A percentile compares a stretch with the other conserved stretches of the same genome.
Evolutionary conservation across 2,329 filamentous ascomycete species (phyloP).

Genomic region (Hypoxylon rubiginosum): DNA sequence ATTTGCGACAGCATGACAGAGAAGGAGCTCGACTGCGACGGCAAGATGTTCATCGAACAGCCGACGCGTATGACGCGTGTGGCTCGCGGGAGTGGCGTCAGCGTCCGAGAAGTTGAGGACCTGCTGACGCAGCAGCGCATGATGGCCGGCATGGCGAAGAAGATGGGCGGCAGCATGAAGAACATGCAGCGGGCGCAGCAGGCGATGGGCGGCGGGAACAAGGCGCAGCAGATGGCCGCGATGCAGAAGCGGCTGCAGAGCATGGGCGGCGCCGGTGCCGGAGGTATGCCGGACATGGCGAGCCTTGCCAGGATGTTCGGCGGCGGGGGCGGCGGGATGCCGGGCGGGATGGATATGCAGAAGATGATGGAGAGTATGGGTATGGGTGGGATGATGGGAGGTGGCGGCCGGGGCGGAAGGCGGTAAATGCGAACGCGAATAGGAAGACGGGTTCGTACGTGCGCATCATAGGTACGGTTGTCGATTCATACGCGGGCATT

Average conservation of each 20-base stretch:
- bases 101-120: slow-evolving; percentile 93
- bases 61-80: slow-evolving; percentile 93
- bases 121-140: slow-evolving; percentile 97
- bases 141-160: slow-evolving; percentile 99
- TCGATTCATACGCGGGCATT: slow-evolving; percentile 42
- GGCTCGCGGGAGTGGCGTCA: slow-evolving; percentile 89
- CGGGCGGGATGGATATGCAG: slow-evolving; percentile 80
- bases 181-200: slow-evolving; percentile 96
- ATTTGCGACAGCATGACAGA: slow-evolving; percentile 99
- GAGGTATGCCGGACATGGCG: slow-evolving; percentile 83
- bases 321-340: slow-evolving; percentile 77
- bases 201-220: slow-evolving; percentile 90
- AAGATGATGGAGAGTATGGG: slow-evolving; percentile 83
- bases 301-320: slow-evolving; percentile 94
- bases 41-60: slow-evolving; percentile 93
- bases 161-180: slow-evolving; percentile 97
- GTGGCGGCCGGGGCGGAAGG: slow-evolving; percentile 53
- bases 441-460: slow-evolving; percentile 21
- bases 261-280: slow-evolving; percentile 82
- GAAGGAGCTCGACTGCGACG: slow-evolving; percentile 94
- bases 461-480: slow-evolving; percentile 33
- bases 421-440: slow-evolving; percentile 37
- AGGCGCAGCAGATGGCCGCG: slow-evolving; percentile 91
- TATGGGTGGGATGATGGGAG: slow-evolving; percentile 68
- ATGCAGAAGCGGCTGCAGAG: slow-evolving; percentile 97